phyloP scores from a whole-genome alignment of 352 stramenopile species.

The Phytophthora tubulina region DNA sequence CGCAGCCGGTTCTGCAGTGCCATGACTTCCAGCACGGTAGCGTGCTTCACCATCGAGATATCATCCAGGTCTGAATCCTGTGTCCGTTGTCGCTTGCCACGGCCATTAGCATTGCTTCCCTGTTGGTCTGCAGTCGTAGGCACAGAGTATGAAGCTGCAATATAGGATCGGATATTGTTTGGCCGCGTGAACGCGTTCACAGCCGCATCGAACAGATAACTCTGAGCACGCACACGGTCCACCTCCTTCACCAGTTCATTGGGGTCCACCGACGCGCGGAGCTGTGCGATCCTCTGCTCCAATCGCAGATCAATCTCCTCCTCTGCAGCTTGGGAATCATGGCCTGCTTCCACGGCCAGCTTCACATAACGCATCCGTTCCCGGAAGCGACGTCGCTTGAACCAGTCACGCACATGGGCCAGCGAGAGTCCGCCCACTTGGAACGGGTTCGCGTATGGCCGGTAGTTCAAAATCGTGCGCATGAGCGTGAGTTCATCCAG shows the following conservation, averaged over 20 bases:
- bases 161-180: constrained; percentile 65
- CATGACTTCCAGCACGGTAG: constrained; percentile 65
- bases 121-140: constrained; percentile 58
- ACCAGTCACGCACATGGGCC: constrained; percentile 85
- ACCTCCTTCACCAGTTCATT: constrained; percentile 87
- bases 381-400: constrained; percentile 84
- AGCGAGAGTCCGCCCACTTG: constrained; percentile 67
- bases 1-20: constrained; percentile 79
- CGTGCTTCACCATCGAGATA: constrained; percentile 71
- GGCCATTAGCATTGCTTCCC: constrained; percentile 19
- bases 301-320: constrained; percentile 84
- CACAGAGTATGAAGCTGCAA: constrained; percentile 63
- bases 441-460: constrained; percentile 78
- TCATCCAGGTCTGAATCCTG: constrained; percentile 77
- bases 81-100: constrained; percentile 65
- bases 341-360: constrained; percentile 70
- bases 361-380: constrained; percentile 84
- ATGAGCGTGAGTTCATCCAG: constrained; percentile 87
- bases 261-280: constrained; percentile 71
- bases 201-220: constrained; percentile 74
- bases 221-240: constrained; percentile 73
- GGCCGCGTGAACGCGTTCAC: constrained; percentile 68
- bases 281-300: constrained; percentile 79
- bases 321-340: constrained; percentile 66
- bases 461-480: constrained; percentile 86